A percentile compares a stretch with the other conserved stretches of the same genome.
Conservation (phyloP, 2,329 filamentous ascomycete species). For the Hymenotorrendiella dingleyae region DNA sequence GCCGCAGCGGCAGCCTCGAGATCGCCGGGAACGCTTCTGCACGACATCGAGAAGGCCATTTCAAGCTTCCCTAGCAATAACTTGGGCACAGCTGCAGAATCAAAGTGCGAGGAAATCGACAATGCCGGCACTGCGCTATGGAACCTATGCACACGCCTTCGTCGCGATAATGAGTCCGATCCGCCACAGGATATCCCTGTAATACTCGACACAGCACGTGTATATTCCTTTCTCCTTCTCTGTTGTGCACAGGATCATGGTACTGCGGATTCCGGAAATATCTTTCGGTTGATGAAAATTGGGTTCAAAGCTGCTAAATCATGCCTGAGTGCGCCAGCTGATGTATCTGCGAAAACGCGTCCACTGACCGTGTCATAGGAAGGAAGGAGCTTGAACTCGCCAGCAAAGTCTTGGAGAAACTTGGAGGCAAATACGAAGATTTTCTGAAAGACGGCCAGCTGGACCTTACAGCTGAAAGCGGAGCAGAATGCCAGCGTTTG, state of each 20-base stretch:
- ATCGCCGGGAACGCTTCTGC: slow-evolving; percentile 27
- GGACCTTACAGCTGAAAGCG: slow-evolving; percentile 18
- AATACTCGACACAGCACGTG: slow-evolving; percentile 33
- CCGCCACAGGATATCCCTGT: slow-evolving; percentile 16
- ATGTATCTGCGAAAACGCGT: too few species aligned
- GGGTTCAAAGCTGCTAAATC: slow-evolving; percentile 59
- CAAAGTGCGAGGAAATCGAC: slow-evolving; percentile 46
- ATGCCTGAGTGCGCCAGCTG: slow-evolving; percentile 50
- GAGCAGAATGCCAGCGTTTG: slow-evolving; percentile 28
- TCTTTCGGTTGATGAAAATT: slow-evolving; percentile 57
- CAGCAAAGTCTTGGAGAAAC: slow-evolving; percentile 55
- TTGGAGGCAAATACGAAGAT: slow-evolving; percentile 51
- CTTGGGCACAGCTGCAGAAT: slow-evolving; percentile 25
- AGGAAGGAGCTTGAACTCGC: slow-evolving; percentile 49
- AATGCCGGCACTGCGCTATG: slow-evolving; percentile 52
- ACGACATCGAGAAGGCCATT: slow-evolving; percentile 38
- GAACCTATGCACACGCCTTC: slow-evolving; percentile 57
- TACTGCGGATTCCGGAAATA: slow-evolving; percentile 31
- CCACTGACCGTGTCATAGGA: slow-evolving; percentile 18
- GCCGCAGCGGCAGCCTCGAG: slow-evolving; percentile 14
- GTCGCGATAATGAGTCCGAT: slow-evolving; percentile 30
- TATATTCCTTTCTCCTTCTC: slow-evolving; percentile 63
- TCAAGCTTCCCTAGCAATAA: slow-evolving; percentile 30
- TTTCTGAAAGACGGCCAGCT: slow-evolving; percentile 30
- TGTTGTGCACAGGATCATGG: slow-evolving; percentile 44